Conservation (phyloP, 1,284 basidiomycete genomes). For the Sphaerobolus stellatus region DNA sequence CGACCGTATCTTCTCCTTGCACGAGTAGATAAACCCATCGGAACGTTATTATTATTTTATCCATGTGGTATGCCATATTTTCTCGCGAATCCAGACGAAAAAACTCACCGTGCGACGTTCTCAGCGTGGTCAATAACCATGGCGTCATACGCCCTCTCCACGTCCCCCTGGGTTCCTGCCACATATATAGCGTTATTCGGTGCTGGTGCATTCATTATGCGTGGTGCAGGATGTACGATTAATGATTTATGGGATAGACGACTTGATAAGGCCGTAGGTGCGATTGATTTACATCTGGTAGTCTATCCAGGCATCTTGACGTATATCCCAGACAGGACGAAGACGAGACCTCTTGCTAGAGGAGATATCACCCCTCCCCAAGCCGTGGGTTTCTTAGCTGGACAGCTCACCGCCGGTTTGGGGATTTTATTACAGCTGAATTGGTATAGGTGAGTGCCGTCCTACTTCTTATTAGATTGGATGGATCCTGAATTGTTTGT, state of each 20-base stretch:
- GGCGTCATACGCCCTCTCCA: conserved; percentile 76
- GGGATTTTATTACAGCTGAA: conserved; percentile 91
- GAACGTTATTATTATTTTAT: conserved; percentile 87
- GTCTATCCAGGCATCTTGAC: not conserved
- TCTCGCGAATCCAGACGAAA: not conserved
- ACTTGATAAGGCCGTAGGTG: conserved; percentile 90
- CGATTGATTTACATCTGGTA: conserved; percentile 30
- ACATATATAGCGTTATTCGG: conserved; percentile 85
- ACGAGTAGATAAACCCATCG: conserved; percentile 94
- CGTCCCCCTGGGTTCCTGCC: conserved; percentile 65
- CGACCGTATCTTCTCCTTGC: conserved; percentile 85
- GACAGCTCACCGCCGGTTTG: conserved; percentile 84
- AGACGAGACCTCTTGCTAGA: conserved; percentile 69
- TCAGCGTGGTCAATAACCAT: conserved; percentile 95
- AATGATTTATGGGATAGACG: conserved; percentile 98
- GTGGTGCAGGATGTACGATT: conserved; percentile 97
- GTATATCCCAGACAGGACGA: conserved; percentile 54
- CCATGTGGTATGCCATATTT: conserved; percentile 68
- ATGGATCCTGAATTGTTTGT: not conserved
- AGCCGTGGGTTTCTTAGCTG: conserved; percentile 81
- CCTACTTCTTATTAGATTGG: not conserved
- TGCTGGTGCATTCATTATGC: conserved; percentile 91
- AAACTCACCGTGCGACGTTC: conserved; percentile 9
- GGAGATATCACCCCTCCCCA: conserved; percentile 79
- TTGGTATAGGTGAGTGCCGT: conserved; percentile 78